Evolutionary conservation across 1,284 basidiomycete genomes (phyloP), one percentile per base, ranked within the genome.

Genomic region (Grifola frondosa): DNA sequence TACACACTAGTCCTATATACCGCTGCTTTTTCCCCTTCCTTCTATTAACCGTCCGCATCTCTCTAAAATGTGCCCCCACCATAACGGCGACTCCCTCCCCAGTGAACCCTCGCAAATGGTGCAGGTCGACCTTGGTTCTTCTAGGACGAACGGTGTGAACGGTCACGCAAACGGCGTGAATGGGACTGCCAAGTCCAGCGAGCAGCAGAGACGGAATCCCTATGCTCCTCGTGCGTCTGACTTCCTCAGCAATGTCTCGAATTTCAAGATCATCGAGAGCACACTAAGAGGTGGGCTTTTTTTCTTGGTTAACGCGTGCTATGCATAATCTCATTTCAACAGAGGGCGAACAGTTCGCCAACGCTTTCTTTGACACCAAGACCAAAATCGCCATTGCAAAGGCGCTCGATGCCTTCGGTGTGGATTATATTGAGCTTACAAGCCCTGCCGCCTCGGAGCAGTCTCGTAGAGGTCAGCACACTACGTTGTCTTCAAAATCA

Each of bases 321-420:
- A 30, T 30, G 36, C 13, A 41, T 33, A 15, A 33, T 34, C 29
- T 45, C n/a, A 40, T 42, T 13, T 12, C 15, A 30, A 28, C 62
- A 95, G 94, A 98, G 90, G 94, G 96, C 59, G 91, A 99, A 72
- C 93, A 99, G 69, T 99, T 99, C 61, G 96, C 97, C 53, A 99
- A 98, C 63, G 96, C 97, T 43, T 99, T 97, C 78, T 98, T 97
- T 68, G 95, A 97, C 68, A 95, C 93, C 65, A 95, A 97, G 78
- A 99, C 95, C 73, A 99, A 99, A 82, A 97, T 98, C 68, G 94
- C 95, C 66, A 99, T 99, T 59, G 97, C 97, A 58, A 95, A 88
- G 76, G 94, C 89, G 23, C 82, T 97, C 42, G 94, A 97, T 75
- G 93, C 92, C 39, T 97, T 97, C 63, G 97, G 97, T 63, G 97